A percentile compares a stretch with the other conserved stretches of the same genome.
Evolutionary conservation across 768 basidiomycete species (phyloP).

Genomic region (Hemileccinum rubropunctum): DNA sequence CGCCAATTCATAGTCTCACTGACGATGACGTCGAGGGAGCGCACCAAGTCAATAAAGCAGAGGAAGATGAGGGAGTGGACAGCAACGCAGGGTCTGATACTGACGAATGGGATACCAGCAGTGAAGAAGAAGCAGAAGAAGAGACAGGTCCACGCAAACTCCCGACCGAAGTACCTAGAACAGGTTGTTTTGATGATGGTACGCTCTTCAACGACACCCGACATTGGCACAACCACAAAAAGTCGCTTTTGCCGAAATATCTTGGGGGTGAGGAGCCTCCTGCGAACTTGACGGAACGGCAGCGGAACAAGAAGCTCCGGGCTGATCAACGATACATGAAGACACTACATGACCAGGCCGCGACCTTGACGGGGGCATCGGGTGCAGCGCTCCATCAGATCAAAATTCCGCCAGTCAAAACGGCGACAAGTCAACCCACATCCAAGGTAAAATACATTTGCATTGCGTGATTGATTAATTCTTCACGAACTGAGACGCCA

Average conservation of each 20-base stretch:
- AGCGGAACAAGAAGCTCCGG: slow-evolving; percentile 36
- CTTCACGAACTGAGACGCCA: background rate
- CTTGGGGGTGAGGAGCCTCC: slow-evolving; percentile 44
- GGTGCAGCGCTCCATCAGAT: slow-evolving; percentile 52
- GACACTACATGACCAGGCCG: slow-evolving; percentile 54
- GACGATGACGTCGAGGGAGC: slow-evolving; percentile 1
- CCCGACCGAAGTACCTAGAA: background rate
- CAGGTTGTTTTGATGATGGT: slow-evolving; percentile 38
- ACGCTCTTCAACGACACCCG: slow-evolving; percentile 45
- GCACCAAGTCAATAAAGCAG: background rate
- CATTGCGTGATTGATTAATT: background rate
- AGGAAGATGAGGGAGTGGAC: slow-evolving; percentile 18
- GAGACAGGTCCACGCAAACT: background rate
- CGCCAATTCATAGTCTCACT: slow-evolving; percentile 27
- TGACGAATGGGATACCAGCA: slow-evolving; percentile 21
- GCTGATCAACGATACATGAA: slow-evolving; percentile 59
- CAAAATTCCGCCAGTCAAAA: slow-evolving; percentile 46
- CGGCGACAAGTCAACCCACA: slow-evolving; percentile 3
- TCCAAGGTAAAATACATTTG: slow-evolving; percentile 11
- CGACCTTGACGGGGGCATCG: slow-evolving; percentile 60
- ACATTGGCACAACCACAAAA: slow-evolving; percentile 59
- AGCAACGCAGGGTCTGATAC: slow-evolving; percentile 12
- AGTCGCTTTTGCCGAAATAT: slow-evolving; percentile 50
- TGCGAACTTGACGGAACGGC: slow-evolving; percentile 33
- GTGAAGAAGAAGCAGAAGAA: slow-evolving; percentile 15